A percentile compares a stretch with the other conserved stretches of the same genome.
These are phyloP conservation scores for Xylaria sp. DNA, from an alignment of 2,329 filamentous ascomycete genomes.

Conservation along the genomic window DNA sequence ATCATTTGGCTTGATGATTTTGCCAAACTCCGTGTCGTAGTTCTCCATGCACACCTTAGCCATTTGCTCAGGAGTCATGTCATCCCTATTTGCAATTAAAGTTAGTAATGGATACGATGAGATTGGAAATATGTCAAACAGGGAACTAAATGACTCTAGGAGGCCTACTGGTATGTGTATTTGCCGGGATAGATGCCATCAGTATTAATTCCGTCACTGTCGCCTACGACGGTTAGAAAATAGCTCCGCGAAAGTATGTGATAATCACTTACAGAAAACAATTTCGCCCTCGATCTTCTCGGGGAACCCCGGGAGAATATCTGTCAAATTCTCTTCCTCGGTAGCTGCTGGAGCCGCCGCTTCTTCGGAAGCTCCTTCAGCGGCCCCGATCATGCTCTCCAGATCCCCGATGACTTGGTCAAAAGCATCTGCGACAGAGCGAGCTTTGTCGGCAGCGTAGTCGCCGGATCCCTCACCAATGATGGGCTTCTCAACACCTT, in stretches of 20 bases:
- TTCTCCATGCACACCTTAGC: conserved; percentile 92
- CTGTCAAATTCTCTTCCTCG: conserved; percentile 63
- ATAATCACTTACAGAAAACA: conserved; percentile 42
- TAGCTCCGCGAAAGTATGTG: too few species aligned
- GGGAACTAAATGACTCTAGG: too few species aligned
- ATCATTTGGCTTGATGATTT: background rate
- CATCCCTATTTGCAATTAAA: too few species aligned
- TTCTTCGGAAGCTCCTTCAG: background rate
- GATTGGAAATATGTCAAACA: too few species aligned
- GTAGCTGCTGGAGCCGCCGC: background rate
- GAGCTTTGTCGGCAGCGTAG: background rate
- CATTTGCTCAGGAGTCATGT: conserved; percentile 78
- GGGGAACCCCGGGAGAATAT: conserved; percentile 86
- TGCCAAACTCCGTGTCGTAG: conserved; percentile 67
- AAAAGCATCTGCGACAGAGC: background rate
- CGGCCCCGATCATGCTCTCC: background rate
- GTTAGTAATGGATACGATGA: too few species aligned
- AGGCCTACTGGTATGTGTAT: conserved; percentile 95
- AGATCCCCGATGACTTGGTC: background rate
- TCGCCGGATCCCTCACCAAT: conserved; percentile 47
- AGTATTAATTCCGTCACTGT: conserved; percentile 79
- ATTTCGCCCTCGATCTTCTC: conserved; percentile 85
- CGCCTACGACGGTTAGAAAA: conserved; percentile 40
- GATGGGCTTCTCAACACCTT: conserved; percentile 69
- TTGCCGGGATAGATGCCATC: conserved; percentile 91